Evolutionary conservation across 2,329 filamentous ascomycete genomes (phyloP), one percentile per base, ranked within the genome.

Genomic region (Arthrobotrys iridis): DNA sequence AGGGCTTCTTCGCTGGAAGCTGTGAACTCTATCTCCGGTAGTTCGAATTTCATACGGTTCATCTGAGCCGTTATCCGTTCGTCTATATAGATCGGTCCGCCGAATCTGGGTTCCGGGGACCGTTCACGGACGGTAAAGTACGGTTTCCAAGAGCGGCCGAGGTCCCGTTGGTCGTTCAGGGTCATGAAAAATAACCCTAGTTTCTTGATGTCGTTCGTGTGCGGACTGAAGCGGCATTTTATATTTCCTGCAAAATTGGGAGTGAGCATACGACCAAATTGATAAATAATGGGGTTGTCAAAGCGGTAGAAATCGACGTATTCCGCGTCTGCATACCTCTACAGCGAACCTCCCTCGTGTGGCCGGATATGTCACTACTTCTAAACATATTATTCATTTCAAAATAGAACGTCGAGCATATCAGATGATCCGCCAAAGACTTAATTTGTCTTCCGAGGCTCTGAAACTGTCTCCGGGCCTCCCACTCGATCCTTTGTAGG

Each of bases 341-440:
- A 30, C 37, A 45, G 1, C 26, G 26, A 28, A 35, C 7, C 7
- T 33, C 35, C n/a, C 20, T 4, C 15, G 15, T 24, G 5, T 55
- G 0, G 4, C 37, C 48, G 10, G 37, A n/a, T 18, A 10, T 18
- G 10, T 45, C 62, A 43, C 5, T 26, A 15, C 11, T 22, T 43
- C 13, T n/a, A n/a, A n/a, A n/a, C n/a, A 40, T 18, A 4, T 57
- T 11, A 1, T 18, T 13, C n/a, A 58, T 24, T 11, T 46, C 48
- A 26, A 66, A 66, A 30, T 58, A 66, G 22, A 66, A 66, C 2
- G 37, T 58, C n/a, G 63, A 66, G 26, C 63, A 66, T 35, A 66
- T 58, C 20, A 66, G 28, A 11, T 40, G 63, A 48, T 66, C 63
- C 1, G 50, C 63, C 5, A 66, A 26, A 10, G 28, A 8, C 24